Evolutionary conservation across 805 yeast genomes (phyloP), one percentile per base, ranked within the genome.

Genomic region (Dipodascus albidus): DNA sequence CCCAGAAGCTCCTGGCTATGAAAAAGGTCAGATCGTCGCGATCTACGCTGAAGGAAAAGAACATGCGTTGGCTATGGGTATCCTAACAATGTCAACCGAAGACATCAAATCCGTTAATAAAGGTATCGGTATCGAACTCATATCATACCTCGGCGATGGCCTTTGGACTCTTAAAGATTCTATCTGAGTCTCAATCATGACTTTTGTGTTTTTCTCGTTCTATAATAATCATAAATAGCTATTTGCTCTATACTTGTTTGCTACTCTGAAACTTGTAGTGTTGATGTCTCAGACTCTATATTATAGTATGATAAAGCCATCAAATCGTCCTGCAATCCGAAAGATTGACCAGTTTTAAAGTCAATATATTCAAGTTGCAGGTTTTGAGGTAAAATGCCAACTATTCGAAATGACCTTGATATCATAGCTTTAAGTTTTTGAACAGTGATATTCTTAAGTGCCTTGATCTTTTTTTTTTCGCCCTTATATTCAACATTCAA

Each of bases 31-130:
- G n/a, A 76, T 86, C 24, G 96, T 90, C 49, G 77, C 85, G 6
- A 78, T 91, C 23, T 85, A 82, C 65, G 96, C 97, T 50, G 96
- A 90, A 70, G 96, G 96, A 55, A 91, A 91, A 64, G 95, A 89
- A 59, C 74, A 78, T 62, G 96, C 97, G 0, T 71, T 91, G 68
- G 97, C 97, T 3, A 75, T 91, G 54, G 98, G 97, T n/a, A 81
- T 82, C 61, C 73, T 91, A 57, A 69, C 78, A 50, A 87, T 90
- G 96, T 82, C 89, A 60, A 85, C 95, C 1, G 91, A 86, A 61
- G 96, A 90, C 50, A 89, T 90, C 63, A 86, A 85, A 67, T 70
- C 78, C 20, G 74, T 79, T 47, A 90, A 90, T 67, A 90, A 90
- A 68, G 96, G 95, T 48, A 82, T 86, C 56, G 97, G 96, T 64